These are phyloP conservation scores for Senna tora DNA, from an alignment of 306 rosid genomes.

Conservation along the genomic window DNA sequence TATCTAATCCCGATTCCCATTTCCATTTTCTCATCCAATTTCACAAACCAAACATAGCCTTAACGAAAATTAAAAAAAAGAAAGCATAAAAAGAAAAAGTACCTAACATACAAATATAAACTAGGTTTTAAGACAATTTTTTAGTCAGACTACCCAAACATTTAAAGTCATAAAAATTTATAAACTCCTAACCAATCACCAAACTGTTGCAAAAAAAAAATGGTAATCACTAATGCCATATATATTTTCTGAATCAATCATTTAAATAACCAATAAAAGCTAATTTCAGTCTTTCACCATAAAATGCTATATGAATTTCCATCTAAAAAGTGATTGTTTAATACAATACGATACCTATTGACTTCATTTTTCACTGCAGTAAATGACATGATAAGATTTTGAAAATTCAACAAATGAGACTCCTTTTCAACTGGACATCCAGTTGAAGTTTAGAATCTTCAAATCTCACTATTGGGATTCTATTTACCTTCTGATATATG, in stretches of 20 bases:
- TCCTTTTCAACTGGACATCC: not conserved
- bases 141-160: constrained; percentile 6
- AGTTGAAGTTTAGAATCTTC: not conserved
- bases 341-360: constrained; percentile 8
- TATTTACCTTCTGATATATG: not conserved
- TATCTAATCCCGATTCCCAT: too few species aligned
- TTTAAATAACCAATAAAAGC: constrained; percentile 3
- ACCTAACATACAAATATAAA: not conserved
- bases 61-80: not conserved
- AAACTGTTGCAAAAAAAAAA: constrained; percentile 19
- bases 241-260: not conserved
- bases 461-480: not conserved
- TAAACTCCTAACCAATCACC: not conserved
- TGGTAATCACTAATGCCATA: not conserved
- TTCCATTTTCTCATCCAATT: too few species aligned
- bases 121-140: not conserved
- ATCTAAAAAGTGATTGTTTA: too few species aligned
- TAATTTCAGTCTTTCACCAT: too few species aligned
- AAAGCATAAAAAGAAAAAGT: not conserved
- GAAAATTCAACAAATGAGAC: constrained; percentile 7
- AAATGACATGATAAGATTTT: constrained; percentile 11
- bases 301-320: too few species aligned
- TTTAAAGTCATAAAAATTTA: not conserved
- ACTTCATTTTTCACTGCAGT: constrained; percentile 7
- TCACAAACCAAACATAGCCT: too few species aligned